Conservation (phyloP, 163 green algal species). For the Scenedesmus sp. region DNA sequence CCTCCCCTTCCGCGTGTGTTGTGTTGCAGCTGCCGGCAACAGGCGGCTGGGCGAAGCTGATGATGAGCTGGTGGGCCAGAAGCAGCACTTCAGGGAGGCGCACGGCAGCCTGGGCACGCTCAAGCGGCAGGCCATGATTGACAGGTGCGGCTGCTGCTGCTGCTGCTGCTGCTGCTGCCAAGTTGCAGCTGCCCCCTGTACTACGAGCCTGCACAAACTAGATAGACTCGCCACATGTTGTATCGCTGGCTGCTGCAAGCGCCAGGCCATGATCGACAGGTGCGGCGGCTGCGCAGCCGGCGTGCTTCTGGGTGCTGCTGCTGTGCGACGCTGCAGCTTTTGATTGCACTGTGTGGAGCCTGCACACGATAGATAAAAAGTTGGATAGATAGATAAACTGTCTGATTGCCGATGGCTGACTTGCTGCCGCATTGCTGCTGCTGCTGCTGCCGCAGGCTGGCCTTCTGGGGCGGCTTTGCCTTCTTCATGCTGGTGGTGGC, state of each 20-base stretch:
- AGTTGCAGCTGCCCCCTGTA: too few relatives aligned
- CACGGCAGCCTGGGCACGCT: constrained; percentile 66
- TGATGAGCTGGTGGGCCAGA: constrained; percentile 78
- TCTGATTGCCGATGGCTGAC: too few relatives aligned
- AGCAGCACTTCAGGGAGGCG: constrained; percentile 61
- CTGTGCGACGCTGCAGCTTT: not conserved
- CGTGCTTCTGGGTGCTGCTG: not conserved
- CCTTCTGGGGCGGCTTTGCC: constrained; percentile 33
- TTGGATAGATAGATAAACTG: too few relatives aligned
- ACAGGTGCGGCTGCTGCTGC: constrained; percentile 50
- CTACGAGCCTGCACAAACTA: too few relatives aligned
- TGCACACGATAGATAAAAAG: not conserved
- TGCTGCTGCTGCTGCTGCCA: too few relatives aligned
- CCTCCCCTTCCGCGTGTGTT: not conserved
- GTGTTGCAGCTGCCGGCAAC: constrained; percentile 63
- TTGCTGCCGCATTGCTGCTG: not conserved
- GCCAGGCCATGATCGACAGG: not conserved
- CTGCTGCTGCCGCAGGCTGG: constrained; percentile 21
- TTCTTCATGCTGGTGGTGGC: constrained; percentile 48
- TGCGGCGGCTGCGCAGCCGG: not conserved
- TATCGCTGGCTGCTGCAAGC: not conserved
- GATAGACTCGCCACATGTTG: not conserved
- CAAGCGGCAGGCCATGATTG: constrained; percentile 57
- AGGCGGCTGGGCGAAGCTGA: constrained; percentile 63
- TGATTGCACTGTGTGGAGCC: too few relatives aligned